Evolutionary conservation across 1,284 basidiomycete species (phyloP).

Genomic region (Singerocomus inundabilis): DNA sequence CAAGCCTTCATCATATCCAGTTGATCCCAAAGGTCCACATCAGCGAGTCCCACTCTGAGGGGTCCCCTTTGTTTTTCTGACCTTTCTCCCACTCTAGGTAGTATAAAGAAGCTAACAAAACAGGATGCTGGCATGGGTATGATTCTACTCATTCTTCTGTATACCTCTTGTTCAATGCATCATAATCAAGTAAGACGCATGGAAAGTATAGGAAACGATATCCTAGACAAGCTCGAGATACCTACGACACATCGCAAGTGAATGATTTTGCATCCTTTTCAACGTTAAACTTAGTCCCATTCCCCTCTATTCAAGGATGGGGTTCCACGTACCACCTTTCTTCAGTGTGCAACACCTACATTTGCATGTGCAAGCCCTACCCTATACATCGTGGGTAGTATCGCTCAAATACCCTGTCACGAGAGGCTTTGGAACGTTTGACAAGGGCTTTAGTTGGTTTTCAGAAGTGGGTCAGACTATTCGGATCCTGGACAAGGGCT

Average conservation of each 20-base stretch:
- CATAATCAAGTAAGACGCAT: slow-evolving; percentile 48
- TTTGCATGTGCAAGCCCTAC: slow-evolving; percentile 73
- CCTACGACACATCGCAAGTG: slow-evolving; percentile 47
- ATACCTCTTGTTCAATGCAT: neutral
- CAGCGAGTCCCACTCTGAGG: slow-evolving; percentile 9
- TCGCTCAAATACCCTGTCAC: slow-evolving; percentile 60
- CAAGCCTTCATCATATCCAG: slow-evolving; percentile 28
- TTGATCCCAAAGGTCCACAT: slow-evolving; percentile 32
- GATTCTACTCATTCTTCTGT: neutral
- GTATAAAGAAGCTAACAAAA: slow-evolving; percentile 20
- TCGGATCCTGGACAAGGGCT: slow-evolving; percentile 54
- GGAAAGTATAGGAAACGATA: slow-evolving; percentile 54
- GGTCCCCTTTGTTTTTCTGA: neutral
- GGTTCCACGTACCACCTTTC: slow-evolving; percentile 83
- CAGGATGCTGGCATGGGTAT: slow-evolving; percentile 28
- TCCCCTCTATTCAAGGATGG: slow-evolving; percentile 47
- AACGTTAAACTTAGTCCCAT: neutral
- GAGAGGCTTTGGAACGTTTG: slow-evolving; percentile 37
- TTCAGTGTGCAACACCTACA: slow-evolving; percentile 80
- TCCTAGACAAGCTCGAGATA: slow-evolving; percentile 49
- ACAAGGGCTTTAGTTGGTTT: slow-evolving; percentile 81
- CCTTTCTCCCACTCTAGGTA: slow-evolving; percentile 11
- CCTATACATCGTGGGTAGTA: slow-evolving; percentile 50
- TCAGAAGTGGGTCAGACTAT: too few relatives aligned
- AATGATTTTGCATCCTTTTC: neutral